These are phyloP conservation scores for Kwoniella sp. DNA, from an alignment of 768 basidiomycete genomes.

Conservation along the genomic window DNA sequence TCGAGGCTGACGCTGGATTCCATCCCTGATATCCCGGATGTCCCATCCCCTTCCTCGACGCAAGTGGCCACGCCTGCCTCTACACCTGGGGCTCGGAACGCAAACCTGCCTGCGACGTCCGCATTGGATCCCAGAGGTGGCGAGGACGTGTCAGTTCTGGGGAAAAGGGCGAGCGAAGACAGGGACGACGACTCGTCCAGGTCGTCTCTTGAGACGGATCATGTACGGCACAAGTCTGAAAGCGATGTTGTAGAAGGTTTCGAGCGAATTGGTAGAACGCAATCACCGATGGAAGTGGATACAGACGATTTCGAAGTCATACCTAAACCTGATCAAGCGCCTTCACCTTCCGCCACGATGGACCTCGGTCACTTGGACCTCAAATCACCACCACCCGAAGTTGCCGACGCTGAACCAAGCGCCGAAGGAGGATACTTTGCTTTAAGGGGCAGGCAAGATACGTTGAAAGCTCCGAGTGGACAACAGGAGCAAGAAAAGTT, in stretches of 20 bases:
- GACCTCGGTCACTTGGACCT: constrained; percentile 22
- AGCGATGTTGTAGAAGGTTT: constrained; percentile 5
- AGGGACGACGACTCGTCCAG: constrained; percentile 41
- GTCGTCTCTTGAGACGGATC: constrained; percentile 19
- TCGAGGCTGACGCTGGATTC: constrained; percentile 25
- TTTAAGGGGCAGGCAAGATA: not conserved
- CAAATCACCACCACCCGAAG: constrained; percentile 22
- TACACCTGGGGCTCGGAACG: constrained; percentile 11
- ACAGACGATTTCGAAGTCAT: constrained; percentile 20
- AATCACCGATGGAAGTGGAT: constrained; percentile 18
- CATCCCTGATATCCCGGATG: constrained; percentile 33
- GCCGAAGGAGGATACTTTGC: not conserved
- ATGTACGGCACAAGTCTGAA: constrained; percentile 28
- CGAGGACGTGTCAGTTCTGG: constrained; percentile 34
- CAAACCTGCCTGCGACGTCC: constrained; percentile 7
- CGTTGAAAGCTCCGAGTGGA: not conserved
- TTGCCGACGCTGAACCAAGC: not conserved
- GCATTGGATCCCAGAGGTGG: not conserved
- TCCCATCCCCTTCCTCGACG: constrained; percentile 39
- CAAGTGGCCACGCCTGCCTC: constrained; percentile 29
- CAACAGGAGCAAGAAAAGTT: constrained; percentile 9
- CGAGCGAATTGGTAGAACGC: constrained; percentile 2
- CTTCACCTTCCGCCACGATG: constrained; percentile 18
- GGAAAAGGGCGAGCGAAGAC: constrained; percentile 52
- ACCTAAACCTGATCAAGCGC: not conserved